Percentiles rank a stretch among this genome's conserved stretches.
Evolutionary conservation across 2,329 filamentous ascomycete genomes (phyloP).

Genomic region (Aspergillus ibericus): DNA sequence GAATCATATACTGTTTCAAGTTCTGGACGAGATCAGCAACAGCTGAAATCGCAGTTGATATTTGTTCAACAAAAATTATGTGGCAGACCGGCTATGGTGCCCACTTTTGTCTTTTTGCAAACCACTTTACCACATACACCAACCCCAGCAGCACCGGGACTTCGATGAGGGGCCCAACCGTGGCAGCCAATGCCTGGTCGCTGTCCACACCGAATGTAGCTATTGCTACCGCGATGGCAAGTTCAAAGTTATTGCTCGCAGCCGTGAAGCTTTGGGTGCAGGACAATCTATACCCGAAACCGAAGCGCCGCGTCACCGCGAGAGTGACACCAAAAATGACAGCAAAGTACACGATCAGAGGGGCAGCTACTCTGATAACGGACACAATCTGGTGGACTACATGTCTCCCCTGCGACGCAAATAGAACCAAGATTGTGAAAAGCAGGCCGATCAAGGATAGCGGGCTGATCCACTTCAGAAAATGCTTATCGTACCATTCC

Average conservation of each 20-base stretch:
- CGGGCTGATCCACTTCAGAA: slow-evolving; percentile 69
- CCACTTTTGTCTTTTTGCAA: slow-evolving; percentile 30
- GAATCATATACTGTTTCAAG: slow-evolving; percentile 44
- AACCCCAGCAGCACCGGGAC: slow-evolving; percentile 76
- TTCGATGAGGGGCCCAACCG: slow-evolving; percentile 82
- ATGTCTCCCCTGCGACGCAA: slow-evolving; percentile 74
- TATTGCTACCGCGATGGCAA: slow-evolving; percentile 85
- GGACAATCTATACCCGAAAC: slow-evolving; percentile 70
- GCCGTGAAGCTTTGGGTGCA: slow-evolving; percentile 84
- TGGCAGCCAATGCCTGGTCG: slow-evolving; percentile 77
- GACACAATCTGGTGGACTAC: slow-evolving; percentile 82
- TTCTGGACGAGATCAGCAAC: slow-evolving; percentile 41
- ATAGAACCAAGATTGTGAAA: slow-evolving; percentile 83
- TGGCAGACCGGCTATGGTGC: slow-evolving; percentile 5
- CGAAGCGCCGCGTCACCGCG: slow-evolving; percentile 60
- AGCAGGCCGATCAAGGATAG: slow-evolving; percentile 79
- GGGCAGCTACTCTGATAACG: slow-evolving; percentile 77
- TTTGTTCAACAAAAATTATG: not conserved
- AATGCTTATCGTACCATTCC: slow-evolving; percentile 65
- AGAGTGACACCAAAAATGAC: slow-evolving; percentile 72
- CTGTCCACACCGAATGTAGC: slow-evolving; percentile 76
- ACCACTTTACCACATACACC: slow-evolving; percentile 66
- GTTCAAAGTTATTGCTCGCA: slow-evolving; percentile 89
- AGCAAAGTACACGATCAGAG: slow-evolving; percentile 77
- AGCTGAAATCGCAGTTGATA: slow-evolving; percentile 12